phyloP scores from a whole-genome alignment of 1,284 basidiomycete genomes.

The Ganoderma meredithae region DNA sequence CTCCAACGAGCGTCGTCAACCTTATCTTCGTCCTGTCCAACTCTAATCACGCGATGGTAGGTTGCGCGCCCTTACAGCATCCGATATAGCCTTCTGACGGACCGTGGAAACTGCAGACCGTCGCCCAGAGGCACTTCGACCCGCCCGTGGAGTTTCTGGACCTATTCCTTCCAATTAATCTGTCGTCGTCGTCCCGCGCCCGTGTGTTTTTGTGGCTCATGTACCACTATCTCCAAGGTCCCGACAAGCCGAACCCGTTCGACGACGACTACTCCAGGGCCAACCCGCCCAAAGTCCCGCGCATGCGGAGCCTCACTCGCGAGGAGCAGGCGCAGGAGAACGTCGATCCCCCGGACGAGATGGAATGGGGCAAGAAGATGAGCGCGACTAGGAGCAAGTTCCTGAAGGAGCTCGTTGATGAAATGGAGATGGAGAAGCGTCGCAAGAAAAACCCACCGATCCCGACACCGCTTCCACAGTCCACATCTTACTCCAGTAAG shows the following conservation, averaged over 20 bases:
- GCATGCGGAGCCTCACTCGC: conserved; percentile 42
- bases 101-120: conserved; percentile 52
- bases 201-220: conserved; percentile 69
- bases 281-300: conserved; percentile 49
- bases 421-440: conserved; percentile 45
- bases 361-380: conserved; percentile 51
- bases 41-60: conserved; percentile 41
- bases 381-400: conserved; percentile 48
- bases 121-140: conserved; percentile 78
- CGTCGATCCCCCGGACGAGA: conserved; percentile 49
- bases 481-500: conserved; percentile 39
- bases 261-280: conserved; percentile 48
- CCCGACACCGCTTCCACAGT: conserved; percentile 27
- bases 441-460: conserved; percentile 39
- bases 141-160: conserved; percentile 79
- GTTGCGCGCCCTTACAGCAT: conserved; percentile 16
- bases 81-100: conserved; percentile 22
- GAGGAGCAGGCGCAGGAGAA: conserved; percentile 50
- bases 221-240: conserved; percentile 57
- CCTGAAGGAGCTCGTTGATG: conserved; percentile 49
- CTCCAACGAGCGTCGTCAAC: conserved; percentile 84
- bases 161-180: conserved; percentile 78
- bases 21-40: conserved; percentile 76
- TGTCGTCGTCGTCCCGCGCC: conserved; percentile 76
- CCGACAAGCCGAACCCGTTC: conserved; percentile 50